phyloP scores from a whole-genome alignment of 768 basidiomycete species.

The Amanita exitialis region DNA sequence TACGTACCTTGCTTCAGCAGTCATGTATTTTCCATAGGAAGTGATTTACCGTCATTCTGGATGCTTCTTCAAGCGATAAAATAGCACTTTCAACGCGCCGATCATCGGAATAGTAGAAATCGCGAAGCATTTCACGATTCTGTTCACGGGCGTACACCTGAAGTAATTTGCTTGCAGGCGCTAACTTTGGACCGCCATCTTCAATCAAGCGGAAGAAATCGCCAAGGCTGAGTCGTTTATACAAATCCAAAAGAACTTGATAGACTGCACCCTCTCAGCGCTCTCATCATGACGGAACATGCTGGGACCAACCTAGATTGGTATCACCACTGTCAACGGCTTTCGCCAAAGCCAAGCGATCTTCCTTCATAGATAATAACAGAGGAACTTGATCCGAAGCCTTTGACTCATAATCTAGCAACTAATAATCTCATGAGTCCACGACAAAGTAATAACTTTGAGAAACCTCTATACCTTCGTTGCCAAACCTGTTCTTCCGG shows the following conservation, averaged over 20 bases:
- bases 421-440: slow-evolving; percentile 26
- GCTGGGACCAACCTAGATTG: slow-evolving; percentile 60
- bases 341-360: slow-evolving; percentile 75
- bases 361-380: slow-evolving; percentile 91
- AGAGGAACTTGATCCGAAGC: slow-evolving; percentile 91
- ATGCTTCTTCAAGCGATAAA: slow-evolving; percentile 79
- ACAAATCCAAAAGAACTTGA: slow-evolving; percentile 82
- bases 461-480: slow-evolving; percentile 51
- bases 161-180: slow-evolving; percentile 67
- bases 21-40: neutral
- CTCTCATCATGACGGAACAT: neutral
- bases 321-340: slow-evolving; percentile 94
- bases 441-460: neutral
- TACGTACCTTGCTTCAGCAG: slow-evolving; percentile 17
- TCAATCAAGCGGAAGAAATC: slow-evolving; percentile 93
- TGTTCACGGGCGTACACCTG: slow-evolving; percentile 90
- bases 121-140: slow-evolving; percentile 83
- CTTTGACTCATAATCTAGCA: slow-evolving; percentile 84
- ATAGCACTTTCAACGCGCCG: slow-evolving; percentile 87
- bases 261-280: slow-evolving; percentile 54
- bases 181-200: slow-evolving; percentile 70
- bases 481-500: slow-evolving; percentile 69
- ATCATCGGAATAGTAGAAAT: slow-evolving; percentile 98
- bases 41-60: slow-evolving; percentile 42
- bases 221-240: slow-evolving; percentile 75